Evolutionary conservation across 2,329 filamentous ascomycete species (phyloP), one percentile per base, ranked within the genome.

Genomic region (Amphichorda felina): DNA sequence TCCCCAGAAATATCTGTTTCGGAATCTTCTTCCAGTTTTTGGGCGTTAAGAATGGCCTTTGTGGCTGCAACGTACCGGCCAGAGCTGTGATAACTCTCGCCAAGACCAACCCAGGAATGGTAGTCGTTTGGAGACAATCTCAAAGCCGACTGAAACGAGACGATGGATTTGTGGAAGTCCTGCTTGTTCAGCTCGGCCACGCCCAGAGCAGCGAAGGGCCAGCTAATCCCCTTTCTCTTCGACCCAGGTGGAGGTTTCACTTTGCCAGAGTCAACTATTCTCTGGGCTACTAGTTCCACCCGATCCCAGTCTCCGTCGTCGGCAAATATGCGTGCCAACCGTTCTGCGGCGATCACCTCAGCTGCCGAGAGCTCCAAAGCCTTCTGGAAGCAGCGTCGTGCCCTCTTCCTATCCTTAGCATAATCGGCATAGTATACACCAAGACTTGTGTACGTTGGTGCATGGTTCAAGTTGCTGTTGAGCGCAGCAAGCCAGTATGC

Each of bases 81-180:
- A 13, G 88, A 94, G 46, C 84, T 91, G 53, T 95, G 82, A 50
- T 98, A 98, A 50, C 87, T 94, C 60, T 98, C 91, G n/a, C 89
- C 91, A 2, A 98, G 69, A 1, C 91, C 91, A 17, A 98, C 83
- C 76, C 89, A 98, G 0, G 85, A 94, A 58, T 98, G 82, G 50
- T 96, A 96, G 55, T 96, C 86, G 29, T 79, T 66, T 0, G 88
- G 86, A 2, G 78, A 75, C 33, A 94, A 83, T 36, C 89, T 72
- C 24, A 98, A 65, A 9, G 91, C 88, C 2, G 85, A 77, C 50
- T 96, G 83, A 54, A 96, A 98, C 0, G 86, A 94, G 8, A 89
- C 79, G 36, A 96, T 87, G 25, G 87, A 87, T 51, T 85, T 82
- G 45, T 79, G 66, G 47, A 89, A 96, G 40, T 94, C 86, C 52